Base-by-base conservation (phyloP, 108 stramenopile genomes). In the Ochromonas danica region DNA sequence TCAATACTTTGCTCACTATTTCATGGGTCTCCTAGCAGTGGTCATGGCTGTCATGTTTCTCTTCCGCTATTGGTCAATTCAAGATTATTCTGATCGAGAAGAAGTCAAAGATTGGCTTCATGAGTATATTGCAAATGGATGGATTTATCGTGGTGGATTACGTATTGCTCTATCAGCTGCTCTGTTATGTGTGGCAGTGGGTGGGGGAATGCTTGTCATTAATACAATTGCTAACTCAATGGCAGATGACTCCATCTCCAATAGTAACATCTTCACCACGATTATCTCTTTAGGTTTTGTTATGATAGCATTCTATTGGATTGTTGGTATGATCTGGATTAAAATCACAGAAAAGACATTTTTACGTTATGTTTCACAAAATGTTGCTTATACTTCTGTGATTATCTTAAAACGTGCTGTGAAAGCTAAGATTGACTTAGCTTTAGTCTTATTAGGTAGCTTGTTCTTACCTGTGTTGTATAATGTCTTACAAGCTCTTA, bases 331-430 rank as follows among this genome's bases (percentile, higher is more conserved):
- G 3, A 35, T 35, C 10, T 22, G 27, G 3, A 67, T 67, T 67
- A 3, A 25, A 6, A 33, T 67, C 63, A 67, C 72, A 27, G 72
- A 75, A 42, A 22, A 6, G 40, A 33, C 40, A 22, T 75, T 75
- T 36, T 3, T 10, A 22, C 72, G 51, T 17, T 75, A 75, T 41
- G 72, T 75, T 3, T 42, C 40, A 6, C 72, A 75, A 41, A 75
- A 75, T 25, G 72, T 75, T 14, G 17, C 43, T 6, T 75, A 75
- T 33, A 75, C 72, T 36, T 75, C 72, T 27, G 17, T 33, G 3
- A 75, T 75, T 6, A 75, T 75, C 31, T 60, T 75, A 33, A 75
- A 75, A 75, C 72, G 72, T 31, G 72, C 51, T 3, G 51, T 75
- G 10, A 75, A 75, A 41, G 51, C 45, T 6, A 75, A 75, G 51